These are phyloP conservation scores for Trichosanthes cucumerina DNA, from an alignment of 306 rosid genomes.

Conservation along the genomic window DNA sequence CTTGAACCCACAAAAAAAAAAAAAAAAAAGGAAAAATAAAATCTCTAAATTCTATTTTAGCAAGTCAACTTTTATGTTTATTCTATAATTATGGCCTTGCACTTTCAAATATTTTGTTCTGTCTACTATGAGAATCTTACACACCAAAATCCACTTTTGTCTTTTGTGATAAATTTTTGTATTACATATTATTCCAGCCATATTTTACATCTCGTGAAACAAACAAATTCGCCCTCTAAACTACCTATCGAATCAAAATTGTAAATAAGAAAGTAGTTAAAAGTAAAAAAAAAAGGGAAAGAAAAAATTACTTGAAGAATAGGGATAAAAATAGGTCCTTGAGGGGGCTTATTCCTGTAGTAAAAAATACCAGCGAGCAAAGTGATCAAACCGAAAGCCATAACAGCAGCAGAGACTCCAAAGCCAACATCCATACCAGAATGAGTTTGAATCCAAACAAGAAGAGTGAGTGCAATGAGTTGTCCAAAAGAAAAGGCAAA, in stretches of 20 bases:
- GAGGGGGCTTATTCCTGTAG: constrained; percentile 85
- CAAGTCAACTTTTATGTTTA: not conserved
- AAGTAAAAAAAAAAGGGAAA: not conserved
- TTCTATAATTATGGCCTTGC: too few relatives aligned
- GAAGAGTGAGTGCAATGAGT: constrained; percentile 69
- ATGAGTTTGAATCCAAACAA: constrained; percentile 94
- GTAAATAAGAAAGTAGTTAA: not conserved
- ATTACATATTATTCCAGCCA: not conserved
- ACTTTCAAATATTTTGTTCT: too few relatives aligned
- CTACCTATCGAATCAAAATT: not conserved
- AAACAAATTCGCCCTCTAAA: too few relatives aligned
- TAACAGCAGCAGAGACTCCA: constrained; percentile 82
- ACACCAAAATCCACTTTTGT: not conserved
- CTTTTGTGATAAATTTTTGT: not conserved
- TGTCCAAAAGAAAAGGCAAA: constrained; percentile 85
- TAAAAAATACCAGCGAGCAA: constrained; percentile 56
- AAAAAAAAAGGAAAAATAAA: not conserved
- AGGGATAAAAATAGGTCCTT: constrained; percentile 70
- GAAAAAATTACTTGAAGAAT: constrained; percentile 55
- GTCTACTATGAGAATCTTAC: too few relatives aligned
- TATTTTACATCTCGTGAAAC: too few relatives aligned
- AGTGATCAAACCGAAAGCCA: constrained; percentile 75
- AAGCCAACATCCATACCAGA: constrained; percentile 97
- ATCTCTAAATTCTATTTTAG: not conserved
- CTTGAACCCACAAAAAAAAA: not conserved